These are phyloP conservation scores for Avena insularis DNA, from an alignment of 176 grass and related monocot species.

Conservation along the genomic window DNA sequence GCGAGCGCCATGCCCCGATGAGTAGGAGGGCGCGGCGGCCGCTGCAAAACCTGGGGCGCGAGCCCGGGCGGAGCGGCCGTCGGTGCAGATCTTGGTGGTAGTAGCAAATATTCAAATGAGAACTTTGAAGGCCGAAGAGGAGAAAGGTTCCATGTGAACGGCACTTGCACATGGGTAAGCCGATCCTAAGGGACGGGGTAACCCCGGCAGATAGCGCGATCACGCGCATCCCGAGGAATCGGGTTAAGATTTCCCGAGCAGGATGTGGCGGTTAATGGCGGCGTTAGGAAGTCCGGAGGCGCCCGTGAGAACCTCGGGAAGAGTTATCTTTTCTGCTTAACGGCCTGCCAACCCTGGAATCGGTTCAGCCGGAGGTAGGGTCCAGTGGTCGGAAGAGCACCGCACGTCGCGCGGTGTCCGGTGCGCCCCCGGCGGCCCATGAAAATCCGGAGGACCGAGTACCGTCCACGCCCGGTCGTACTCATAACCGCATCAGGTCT, in stretches of 20 bases:
- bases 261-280: constrained; percentile 60
- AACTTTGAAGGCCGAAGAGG: constrained; percentile 76
- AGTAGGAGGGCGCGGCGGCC: constrained; percentile 27
- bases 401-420: constrained; percentile 59
- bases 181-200: constrained; percentile 73
- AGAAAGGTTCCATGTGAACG: constrained; percentile 77
- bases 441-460: constrained; percentile 64
- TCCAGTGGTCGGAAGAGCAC: constrained; percentile 67
- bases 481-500: constrained; percentile 88
- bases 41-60: constrained; percentile 59
- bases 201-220: constrained; percentile 58
- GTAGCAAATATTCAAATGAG: constrained; percentile 83
- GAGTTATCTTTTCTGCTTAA: constrained; percentile 78
- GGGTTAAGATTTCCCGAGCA: constrained; percentile 60
- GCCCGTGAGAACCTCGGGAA: constrained; percentile 58
- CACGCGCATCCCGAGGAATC: constrained; percentile 51
- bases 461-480: constrained; percentile 41
- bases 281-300: constrained; percentile 68
- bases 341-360: constrained; percentile 54
- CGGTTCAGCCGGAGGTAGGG: constrained; percentile 62
- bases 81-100: constrained; percentile 71
- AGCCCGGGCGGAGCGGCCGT: constrained; percentile 64
- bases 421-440: constrained; percentile 65
- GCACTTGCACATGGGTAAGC: constrained; percentile 70
- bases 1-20: too few species aligned